A percentile compares a stretch with the other conserved stretches of the same genome.
Conservation (phyloP, 345 rosid species). For the Anastatica hierochuntica region DNA sequence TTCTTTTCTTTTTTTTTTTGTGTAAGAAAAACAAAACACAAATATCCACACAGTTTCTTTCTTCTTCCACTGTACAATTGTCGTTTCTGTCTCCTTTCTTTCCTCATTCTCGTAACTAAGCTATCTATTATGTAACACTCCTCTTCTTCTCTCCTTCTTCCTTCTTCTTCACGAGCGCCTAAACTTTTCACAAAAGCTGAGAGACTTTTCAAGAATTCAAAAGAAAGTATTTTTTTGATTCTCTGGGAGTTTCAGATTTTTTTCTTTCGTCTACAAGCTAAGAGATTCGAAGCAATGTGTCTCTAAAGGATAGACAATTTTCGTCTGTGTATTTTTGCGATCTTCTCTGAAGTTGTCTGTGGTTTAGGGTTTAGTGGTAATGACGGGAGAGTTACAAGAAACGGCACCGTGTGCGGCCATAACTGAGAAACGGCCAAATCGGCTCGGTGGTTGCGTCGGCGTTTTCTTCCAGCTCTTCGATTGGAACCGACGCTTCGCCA, state of each 20-base stretch:
- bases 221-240: too few relatives aligned
- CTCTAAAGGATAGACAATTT: constrained; percentile 8
- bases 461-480: constrained; percentile 85
- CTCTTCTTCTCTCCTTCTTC: constrained; percentile 10
- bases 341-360: constrained; percentile 8
- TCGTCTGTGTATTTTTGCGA: too few relatives aligned
- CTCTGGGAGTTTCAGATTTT: too few relatives aligned
- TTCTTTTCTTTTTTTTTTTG: neutral
- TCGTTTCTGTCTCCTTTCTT: constrained; percentile 21
- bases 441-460: constrained; percentile 79
- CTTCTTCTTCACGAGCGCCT: constrained; percentile 13
- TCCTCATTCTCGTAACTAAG: constrained; percentile 19
- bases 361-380: neutral
- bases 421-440: constrained; percentile 53
- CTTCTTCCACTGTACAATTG: constrained; percentile 23
- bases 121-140: constrained; percentile 9
- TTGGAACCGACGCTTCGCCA: constrained; percentile 78
- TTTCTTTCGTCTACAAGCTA: neutral
- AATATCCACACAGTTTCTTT: neutral
- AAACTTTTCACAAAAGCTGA: constrained; percentile 11
- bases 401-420: constrained; percentile 45
- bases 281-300: constrained; percentile 2
- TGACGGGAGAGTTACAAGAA: constrained; percentile 45
- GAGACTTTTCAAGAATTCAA: neutral
- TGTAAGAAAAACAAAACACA: too few relatives aligned